These are phyloP conservation scores for Vigna mungo DNA, from an alignment of 306 rosid species.

Conservation along the genomic window DNA sequence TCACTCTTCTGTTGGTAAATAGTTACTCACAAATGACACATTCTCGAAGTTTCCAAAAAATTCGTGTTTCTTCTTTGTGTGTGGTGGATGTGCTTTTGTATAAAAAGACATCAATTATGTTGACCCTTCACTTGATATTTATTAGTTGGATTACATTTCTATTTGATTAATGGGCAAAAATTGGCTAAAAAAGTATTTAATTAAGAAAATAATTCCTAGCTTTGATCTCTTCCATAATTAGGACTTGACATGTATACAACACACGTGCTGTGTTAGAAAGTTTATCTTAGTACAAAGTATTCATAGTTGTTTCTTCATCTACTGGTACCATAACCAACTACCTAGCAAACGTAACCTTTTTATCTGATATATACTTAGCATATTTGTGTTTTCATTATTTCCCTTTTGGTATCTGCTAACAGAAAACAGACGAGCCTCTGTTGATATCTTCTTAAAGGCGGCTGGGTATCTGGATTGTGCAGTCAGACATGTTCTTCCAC, in stretches of 20 bases:
- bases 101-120: background rate
- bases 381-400: conserved; percentile 16
- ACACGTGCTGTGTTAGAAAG: background rate
- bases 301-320: background rate
- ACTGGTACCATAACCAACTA: background rate
- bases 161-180: background rate
- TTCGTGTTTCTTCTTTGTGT: background rate
- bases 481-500: conserved; percentile 89
- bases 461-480: conserved; percentile 98
- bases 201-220: background rate
- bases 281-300: background rate
- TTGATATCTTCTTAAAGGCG: conserved; percentile 89
- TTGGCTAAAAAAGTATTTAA: background rate
- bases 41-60: background rate
- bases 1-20: background rate
- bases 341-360: background rate
- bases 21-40: conserved; percentile 1
- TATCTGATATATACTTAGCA: conserved; percentile 1
- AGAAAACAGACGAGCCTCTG: conserved; percentile 87
- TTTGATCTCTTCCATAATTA: conserved; percentile 9
- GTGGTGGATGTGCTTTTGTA: background rate
- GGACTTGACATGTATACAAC: conserved; percentile 3
- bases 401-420: conserved; percentile 49
- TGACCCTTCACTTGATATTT: conserved; percentile 6
- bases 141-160: conserved; percentile 3